Evolutionary conservation across 2,329 filamentous ascomycete genomes (phyloP).

Genomic region (Daldinia sp.): DNA sequence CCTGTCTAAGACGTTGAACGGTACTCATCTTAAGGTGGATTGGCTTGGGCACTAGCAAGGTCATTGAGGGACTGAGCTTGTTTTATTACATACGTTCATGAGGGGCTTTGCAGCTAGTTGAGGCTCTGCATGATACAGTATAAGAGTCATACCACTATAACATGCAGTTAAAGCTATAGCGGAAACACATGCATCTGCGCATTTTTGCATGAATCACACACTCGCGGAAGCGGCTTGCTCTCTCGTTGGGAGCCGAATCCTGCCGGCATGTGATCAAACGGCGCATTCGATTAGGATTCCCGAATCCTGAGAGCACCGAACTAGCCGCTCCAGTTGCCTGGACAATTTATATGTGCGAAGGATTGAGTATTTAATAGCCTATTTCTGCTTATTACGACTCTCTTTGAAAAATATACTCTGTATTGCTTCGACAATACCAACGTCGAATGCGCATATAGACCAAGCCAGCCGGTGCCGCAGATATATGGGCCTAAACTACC

Average conservation of each 20-base stretch:
- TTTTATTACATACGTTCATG: neutral
- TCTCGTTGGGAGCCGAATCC: constrained; percentile 12
- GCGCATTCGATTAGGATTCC: constrained; percentile 3
- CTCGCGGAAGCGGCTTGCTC: constrained; percentile 13
- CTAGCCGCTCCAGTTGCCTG: constrained; percentile 2
- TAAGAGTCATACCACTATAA: neutral
- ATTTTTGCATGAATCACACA: constrained; percentile 5
- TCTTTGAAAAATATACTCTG: no score
- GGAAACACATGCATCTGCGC: constrained; percentile 24
- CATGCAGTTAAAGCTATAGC: neutral
- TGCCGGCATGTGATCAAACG: constrained; percentile 5
- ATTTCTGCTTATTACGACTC: neutral
- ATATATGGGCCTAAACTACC: constrained; percentile 14
- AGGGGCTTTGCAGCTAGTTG: neutral
- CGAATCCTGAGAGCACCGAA: constrained; percentile 2
- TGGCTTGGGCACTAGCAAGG: neutral
- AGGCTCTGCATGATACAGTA: neutral
- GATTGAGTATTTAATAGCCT: neutral
- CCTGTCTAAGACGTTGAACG: neutral
- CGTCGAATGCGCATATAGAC: neutral
- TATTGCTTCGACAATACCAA: constrained; percentile 12
- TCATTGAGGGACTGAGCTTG: neutral
- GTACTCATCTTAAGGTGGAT: neutral
- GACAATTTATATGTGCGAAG: constrained; percentile 6
- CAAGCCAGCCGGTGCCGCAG: constrained; percentile 18